Base-by-base conservation (phyloP, 805 yeast species). In the Suhomyces vadensis region DNA sequence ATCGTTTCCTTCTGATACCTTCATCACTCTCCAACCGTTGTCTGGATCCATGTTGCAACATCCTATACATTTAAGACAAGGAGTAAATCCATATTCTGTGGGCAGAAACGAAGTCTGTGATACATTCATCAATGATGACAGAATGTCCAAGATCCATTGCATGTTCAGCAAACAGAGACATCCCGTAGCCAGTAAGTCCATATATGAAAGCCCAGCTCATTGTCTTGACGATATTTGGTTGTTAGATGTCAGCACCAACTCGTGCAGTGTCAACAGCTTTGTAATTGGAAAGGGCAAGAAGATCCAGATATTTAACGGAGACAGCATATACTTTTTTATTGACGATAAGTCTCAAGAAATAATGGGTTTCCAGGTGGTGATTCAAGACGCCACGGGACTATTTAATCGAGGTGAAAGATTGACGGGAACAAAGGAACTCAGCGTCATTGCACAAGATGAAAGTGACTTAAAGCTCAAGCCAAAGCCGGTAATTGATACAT, bases 101-200 rank as follows among this genome's bases (percentile, higher is more conserved):
- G 98, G 99, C 1, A 71, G 98, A 26, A 76, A 78, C 17, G 78
- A 74, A 16, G 78, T 74, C 2, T 78, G 87, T 47, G 82, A 86
- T 57, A 74, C 79, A 25, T 71, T 70, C 35, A 77, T 87, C 13
- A 69, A 77, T 24, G 97, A 91, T 52, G 85, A 77, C 53, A 67
- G 97, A 37, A 76, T 92, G 54, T 91, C 97, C 2, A 87, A 89
- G 51, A 73, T 83, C 1, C 98, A 94, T 63, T 90, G 97, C 61
- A 67, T 82, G 23, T 69, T 92, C 10, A 55, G 73, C 43, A 80
- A 80, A 55, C 77, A 81, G 47, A 71, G 89, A 46, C 88, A 84
- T 56, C 82, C 82, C 0, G 76, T 80, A 3, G 52, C 55, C 6
- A 68, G 71, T 23, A 71, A 81, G 24, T 60, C 67, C 5, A 73